Conservation (phyloP, 441 rosid genomes). For the Pelargonium myrrhifolium region DNA sequence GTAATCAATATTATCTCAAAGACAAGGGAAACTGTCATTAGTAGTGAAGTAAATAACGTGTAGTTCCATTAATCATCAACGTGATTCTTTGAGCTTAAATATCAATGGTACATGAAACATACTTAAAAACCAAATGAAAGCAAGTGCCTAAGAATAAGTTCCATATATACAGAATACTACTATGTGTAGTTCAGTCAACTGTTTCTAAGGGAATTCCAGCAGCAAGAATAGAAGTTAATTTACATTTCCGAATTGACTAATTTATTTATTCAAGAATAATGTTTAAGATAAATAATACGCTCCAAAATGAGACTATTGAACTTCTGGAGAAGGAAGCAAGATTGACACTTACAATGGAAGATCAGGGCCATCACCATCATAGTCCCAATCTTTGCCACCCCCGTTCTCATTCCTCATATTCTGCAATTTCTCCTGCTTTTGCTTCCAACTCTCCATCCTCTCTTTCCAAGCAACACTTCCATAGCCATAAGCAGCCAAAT, state of each 20-base stretch:
- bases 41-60: no score
- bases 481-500: conserved; percentile 63
- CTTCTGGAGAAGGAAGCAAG: background rate
- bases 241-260: no score
- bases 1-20: conserved; percentile 35
- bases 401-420: conserved; percentile 26
- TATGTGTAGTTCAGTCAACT: no score
- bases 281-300: no score
- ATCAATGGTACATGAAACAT: background rate
- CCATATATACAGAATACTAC: no score
- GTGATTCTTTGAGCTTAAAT: background rate
- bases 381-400: conserved; percentile 35
- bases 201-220: no score
- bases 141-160: no score
- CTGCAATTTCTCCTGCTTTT: conserved; percentile 41
- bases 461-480: conserved; percentile 79
- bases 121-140: background rate
- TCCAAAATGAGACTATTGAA: no score
- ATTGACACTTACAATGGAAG: conserved; percentile 39
- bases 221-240: no score
- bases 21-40: conserved; percentile 26
- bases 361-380: conserved; percentile 38
- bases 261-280: no score
- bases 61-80: background rate
- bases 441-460: conserved; percentile 52